These are phyloP conservation scores for Prunus yedoensis DNA, from an alignment of 331 rosid species.

Conservation along the genomic window DNA sequence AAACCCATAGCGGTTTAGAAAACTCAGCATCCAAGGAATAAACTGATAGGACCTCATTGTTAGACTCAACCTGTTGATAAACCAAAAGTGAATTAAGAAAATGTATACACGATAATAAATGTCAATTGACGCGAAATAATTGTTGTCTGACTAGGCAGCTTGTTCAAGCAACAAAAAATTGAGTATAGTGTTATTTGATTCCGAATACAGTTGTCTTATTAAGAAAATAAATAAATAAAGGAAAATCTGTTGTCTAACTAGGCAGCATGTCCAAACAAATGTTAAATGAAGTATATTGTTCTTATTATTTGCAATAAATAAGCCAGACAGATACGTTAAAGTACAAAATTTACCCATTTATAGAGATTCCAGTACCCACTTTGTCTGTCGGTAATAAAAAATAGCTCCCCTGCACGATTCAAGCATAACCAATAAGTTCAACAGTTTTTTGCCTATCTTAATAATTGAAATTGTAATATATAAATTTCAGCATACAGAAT, in stretches of 20 bases:
- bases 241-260: background rate
- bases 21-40: constrained; percentile 82
- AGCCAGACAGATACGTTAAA: constrained; percentile 9
- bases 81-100: constrained; percentile 20
- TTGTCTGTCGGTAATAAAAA: constrained; percentile 75
- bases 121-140: background rate
- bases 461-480: background rate
- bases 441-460: too few species aligned
- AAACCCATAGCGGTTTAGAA: constrained; percentile 79
- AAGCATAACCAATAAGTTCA: background rate
- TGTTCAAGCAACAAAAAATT: constrained; percentile 5
- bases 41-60: constrained; percentile 63
- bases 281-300: background rate
- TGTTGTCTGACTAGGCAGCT: constrained; percentile 14
- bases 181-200: background rate
- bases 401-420: constrained; percentile 75
- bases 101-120: background rate
- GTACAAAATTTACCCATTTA: constrained; percentile 70
- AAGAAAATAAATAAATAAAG: background rate
- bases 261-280: too few species aligned
- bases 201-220: background rate
- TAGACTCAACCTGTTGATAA: constrained; percentile 67
- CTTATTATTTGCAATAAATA: background rate
- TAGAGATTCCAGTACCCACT: constrained; percentile 92
- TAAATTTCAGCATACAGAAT: background rate